Evolutionary conservation across 768 basidiomycete genomes (phyloP).

Genomic region (Suillus ampliporus): DNA sequence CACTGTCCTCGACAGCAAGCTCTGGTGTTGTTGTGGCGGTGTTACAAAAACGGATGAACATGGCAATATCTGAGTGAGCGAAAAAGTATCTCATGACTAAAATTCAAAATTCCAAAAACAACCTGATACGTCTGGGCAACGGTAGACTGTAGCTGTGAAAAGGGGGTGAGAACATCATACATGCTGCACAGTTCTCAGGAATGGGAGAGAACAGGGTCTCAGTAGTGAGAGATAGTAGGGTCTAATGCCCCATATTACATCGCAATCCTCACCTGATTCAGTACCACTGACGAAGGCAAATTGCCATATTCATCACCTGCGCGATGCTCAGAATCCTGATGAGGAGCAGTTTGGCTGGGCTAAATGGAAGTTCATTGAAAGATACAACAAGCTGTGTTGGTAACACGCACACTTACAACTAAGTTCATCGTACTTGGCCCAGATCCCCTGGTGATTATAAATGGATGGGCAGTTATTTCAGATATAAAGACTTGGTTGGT

Average conservation of each 20-base stretch:
- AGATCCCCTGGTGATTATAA: constrained; percentile 59
- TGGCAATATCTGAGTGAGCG: too few relatives aligned
- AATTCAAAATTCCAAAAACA: too few relatives aligned
- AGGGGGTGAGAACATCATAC: constrained; percentile 17
- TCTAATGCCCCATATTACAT: neutral
- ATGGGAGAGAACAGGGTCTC: constrained; percentile 2
- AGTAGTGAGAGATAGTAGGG: neutral
- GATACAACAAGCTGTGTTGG: neutral
- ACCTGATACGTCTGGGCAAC: too few relatives aligned
- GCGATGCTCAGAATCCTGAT: constrained; percentile 31
- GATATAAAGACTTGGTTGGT: constrained; percentile 88
- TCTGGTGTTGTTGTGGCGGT: too few relatives aligned
- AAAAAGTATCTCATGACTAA: too few relatives aligned
- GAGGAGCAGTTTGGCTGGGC: constrained; percentile 31
- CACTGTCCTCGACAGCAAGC: too few relatives aligned
- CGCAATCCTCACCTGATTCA: constrained; percentile 29
- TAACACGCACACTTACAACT: constrained; percentile 31
- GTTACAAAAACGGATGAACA: too few relatives aligned
- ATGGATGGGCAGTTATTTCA: constrained; percentile 95
- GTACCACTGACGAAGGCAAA: constrained; percentile 21
- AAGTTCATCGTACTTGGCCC: constrained; percentile 20
- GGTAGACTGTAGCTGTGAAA: constrained; percentile 12
- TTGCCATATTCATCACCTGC: constrained; percentile 22
- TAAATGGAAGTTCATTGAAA: constrained; percentile 13
- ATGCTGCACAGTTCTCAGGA: constrained; percentile 21